phyloP scores from a whole-genome alignment of 176 grass and related monocot species.

The Lolium rigidum region DNA sequence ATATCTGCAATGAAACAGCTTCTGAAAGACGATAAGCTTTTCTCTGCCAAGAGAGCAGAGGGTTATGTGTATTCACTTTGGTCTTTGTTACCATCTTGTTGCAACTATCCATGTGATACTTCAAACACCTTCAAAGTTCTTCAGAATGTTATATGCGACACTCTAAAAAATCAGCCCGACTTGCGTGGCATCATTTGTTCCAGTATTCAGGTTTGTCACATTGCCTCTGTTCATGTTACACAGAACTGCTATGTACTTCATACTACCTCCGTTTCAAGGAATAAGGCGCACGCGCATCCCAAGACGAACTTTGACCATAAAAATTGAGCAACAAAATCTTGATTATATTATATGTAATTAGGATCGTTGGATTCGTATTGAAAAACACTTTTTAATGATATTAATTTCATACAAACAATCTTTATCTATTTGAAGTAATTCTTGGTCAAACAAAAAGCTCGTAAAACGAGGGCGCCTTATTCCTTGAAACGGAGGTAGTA shows the following conservation, averaged over 20 bases:
- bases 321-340: too few relatives aligned
- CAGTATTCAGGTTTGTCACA: slow-evolving; percentile 76
- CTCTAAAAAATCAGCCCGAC: slow-evolving; percentile 70
- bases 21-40: slow-evolving; percentile 70
- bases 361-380: too few relatives aligned
- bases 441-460: too few relatives aligned
- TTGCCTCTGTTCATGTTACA: slow-evolving; percentile 35
- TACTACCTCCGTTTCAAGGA: too few relatives aligned
- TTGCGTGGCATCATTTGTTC: slow-evolving; percentile 82
- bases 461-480: too few relatives aligned
- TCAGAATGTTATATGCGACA: slow-evolving; percentile 68
- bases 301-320: too few relatives aligned
- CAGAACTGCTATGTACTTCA: slow-evolving; percentile 18
- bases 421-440: too few relatives aligned
- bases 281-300: too few relatives aligned
- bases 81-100: slow-evolving; percentile 91
- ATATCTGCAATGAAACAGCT: slow-evolving; percentile 62
- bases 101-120: slow-evolving; percentile 88
- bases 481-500: too few relatives aligned
- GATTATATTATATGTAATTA: too few relatives aligned
- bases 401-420: too few relatives aligned
- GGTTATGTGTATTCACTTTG: slow-evolving; percentile 89
- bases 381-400: too few relatives aligned
- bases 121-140: slow-evolving; percentile 65
- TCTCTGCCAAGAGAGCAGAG: slow-evolving; percentile 85